phyloP scores from a whole-genome alignment of 768 basidiomycete species.

The Tricholoma furcatifolium region DNA sequence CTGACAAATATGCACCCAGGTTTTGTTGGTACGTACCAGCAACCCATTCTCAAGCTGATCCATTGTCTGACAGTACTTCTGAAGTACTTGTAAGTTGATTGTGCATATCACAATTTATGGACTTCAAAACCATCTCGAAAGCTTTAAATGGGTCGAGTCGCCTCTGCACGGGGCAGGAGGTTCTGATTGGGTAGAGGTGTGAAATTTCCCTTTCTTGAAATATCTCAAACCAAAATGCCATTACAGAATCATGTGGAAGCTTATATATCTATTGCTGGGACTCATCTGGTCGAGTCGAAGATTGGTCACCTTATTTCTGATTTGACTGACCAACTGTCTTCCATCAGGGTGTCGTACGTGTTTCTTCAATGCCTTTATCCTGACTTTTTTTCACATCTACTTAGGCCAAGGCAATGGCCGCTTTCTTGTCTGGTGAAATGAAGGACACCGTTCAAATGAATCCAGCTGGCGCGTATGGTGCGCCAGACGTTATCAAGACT shows the following conservation, averaged over 20 bases:
- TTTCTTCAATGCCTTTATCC: neutral
- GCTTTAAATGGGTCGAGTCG: constrained; percentile 97
- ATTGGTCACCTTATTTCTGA: neutral
- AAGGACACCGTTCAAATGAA: constrained; percentile 88
- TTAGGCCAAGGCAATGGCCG: constrained; percentile 91
- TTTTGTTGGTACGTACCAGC: constrained; percentile 44
- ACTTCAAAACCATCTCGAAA: constrained; percentile 27
- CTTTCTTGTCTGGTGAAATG: constrained; percentile 95
- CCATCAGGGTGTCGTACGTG: constrained; percentile 68
- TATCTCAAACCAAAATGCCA: neutral
- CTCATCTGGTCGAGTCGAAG: constrained; percentile 59
- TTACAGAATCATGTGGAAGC: constrained; percentile 79
- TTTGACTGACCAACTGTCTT: neutral
- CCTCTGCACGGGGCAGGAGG: constrained; percentile 81
- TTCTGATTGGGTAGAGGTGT: constrained; percentile 86
- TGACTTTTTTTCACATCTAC: neutral
- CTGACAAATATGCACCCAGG: constrained; percentile 24
- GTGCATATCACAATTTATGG: neutral
- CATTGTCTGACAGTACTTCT: constrained; percentile 2
- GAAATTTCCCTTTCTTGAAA: constrained; percentile 4
- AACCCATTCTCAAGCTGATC: constrained; percentile 1
- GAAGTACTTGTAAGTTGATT: constrained; percentile 79
- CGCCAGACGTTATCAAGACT: constrained; percentile 6
- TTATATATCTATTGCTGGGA: constrained; percentile 82
- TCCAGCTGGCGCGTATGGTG: constrained; percentile 77